Evolutionary conservation across 2,329 filamentous ascomycete species (phyloP).

Genomic region (Penicillium sp.): DNA sequence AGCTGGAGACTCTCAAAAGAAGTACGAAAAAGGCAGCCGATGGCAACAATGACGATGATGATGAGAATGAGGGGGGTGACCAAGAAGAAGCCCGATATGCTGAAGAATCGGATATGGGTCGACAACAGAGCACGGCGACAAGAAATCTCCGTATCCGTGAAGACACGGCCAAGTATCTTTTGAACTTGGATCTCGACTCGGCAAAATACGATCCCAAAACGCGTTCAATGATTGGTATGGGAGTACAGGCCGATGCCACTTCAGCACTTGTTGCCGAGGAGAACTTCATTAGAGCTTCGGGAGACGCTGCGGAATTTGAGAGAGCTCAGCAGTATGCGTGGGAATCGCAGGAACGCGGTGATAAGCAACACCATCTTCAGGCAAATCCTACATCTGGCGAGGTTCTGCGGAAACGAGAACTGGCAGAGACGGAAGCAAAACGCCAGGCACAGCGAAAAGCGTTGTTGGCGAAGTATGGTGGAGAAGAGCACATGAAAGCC

Average conservation of each 20-base stretch:
- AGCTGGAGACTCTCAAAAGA: constrained; percentile 72
- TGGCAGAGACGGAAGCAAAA: constrained; percentile 67
- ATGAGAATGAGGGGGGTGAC: constrained; percentile 46
- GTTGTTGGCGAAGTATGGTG: constrained; percentile 79
- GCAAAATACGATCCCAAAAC: constrained; percentile 98
- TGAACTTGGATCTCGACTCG: constrained; percentile 92
- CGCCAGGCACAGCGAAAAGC: constrained; percentile 65
- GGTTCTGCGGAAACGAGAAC: constrained; percentile 73
- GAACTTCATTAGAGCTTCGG: constrained; percentile 81
- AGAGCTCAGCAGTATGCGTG: constrained; percentile 85
- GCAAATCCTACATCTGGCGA: constrained; percentile 95
- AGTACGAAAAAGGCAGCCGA: constrained; percentile 50
- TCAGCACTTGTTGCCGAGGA: constrained; percentile 86
- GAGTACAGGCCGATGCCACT: constrained; percentile 73
- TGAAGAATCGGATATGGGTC: constrained; percentile 94
- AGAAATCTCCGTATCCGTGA: constrained; percentile 87
- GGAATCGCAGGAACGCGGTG: constrained; percentile 84
- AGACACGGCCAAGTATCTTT: constrained; percentile 93
- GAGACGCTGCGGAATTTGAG: constrained; percentile 91
- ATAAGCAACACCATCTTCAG: constrained; percentile 82
- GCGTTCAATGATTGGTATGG: constrained; percentile 80
- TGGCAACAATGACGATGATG: constrained; percentile 48
- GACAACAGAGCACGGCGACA: constrained; percentile 85
- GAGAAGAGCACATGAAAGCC: constrained; percentile 58
- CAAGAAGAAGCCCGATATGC: constrained; percentile 65